phyloP scores from a whole-genome alignment of 169 alveolate genomes.

The Blepharisma undulans region DNA sequence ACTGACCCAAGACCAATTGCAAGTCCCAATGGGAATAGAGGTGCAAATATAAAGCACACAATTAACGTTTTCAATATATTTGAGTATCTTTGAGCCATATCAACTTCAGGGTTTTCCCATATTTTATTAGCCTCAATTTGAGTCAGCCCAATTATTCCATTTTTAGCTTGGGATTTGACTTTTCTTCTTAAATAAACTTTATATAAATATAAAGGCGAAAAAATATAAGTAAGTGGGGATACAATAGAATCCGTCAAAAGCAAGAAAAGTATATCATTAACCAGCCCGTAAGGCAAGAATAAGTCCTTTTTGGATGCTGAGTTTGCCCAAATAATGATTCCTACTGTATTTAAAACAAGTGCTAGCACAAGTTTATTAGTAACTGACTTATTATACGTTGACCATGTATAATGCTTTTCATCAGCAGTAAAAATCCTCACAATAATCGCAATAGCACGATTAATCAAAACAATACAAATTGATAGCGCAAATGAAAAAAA shows the following conservation, averaged over 20 bases:
- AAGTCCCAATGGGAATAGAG: constrained; percentile 18
- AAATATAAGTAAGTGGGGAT: constrained; percentile 8
- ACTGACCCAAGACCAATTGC: background rate
- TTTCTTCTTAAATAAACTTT: background rate
- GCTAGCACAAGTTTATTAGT: background rate
- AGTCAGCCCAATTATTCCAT: background rate
- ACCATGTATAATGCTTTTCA: constrained; percentile 23
- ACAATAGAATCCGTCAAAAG: background rate
- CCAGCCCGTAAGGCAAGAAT: constrained; percentile 9
- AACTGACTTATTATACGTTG: constrained; percentile 4
- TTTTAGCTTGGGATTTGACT: background rate
- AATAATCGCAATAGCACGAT: background rate
- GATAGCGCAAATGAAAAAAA: background rate
- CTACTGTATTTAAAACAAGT: constrained; percentile 9
- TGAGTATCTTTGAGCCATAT: constrained; percentile 33
- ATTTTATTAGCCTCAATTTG: constrained; percentile 11
- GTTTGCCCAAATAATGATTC: background rate
- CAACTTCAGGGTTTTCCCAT: constrained; percentile 20
- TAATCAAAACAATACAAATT: background rate
- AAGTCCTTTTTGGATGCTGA: background rate
- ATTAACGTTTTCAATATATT: background rate
- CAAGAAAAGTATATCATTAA: background rate
- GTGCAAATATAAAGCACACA: constrained; percentile 19
- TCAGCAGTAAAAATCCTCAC: background rate
- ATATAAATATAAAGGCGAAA: constrained; percentile 5